Evolutionary conservation across 768 basidiomycete genomes (phyloP), one percentile per base, ranked within the genome.

Genomic region (Macrolepiota fuliginosa): DNA sequence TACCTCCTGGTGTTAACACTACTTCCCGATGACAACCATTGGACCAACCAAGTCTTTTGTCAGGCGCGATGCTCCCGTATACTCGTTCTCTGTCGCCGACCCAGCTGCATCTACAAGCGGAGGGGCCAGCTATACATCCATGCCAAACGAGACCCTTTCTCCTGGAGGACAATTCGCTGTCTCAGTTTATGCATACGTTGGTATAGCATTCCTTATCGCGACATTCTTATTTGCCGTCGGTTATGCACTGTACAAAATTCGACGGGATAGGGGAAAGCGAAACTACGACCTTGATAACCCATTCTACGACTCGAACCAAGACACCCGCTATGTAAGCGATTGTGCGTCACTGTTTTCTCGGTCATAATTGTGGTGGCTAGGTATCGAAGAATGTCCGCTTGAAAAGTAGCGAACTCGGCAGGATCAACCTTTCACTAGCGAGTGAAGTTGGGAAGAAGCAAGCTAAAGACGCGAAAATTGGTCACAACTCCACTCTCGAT

Each of bases 141-240:
- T 60, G 51, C 40, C 58, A 22, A n/a, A 60, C 22, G 58, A 32
- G 42, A 60, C 58, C 19, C 58, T 53, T 35, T 42, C 58, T 54
- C 22, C 52, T 15, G 39, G 25, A 15, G 52, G 52, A 7, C 17
- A 54, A 35, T 53, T 73, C 24, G 66, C 64, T 4, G 37, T 72
- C 42, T 32, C 29, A 7, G 29, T 32, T 7, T 32, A 32, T 32
- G 29, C 29, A 32, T 32, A 32, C 7, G 29, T 32, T 32, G 29
- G 29, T 32, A 32, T 32, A 32, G 29, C 29, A 32, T 32, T 32
- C 29, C 29, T 32, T 32, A 32, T 32, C 29, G 29, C 29, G n/a
- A 65, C 69, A 11, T 49, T 68, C 15, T 17, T 71, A 4, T 61
- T 64, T 11, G 66, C 68, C 15, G 46, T 71, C 24, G 58, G 62